Evolutionary conservation across 1,284 basidiomycete genomes (phyloP), one percentile per base, ranked within the genome.

Genomic region (Puccinia novopanici): DNA sequence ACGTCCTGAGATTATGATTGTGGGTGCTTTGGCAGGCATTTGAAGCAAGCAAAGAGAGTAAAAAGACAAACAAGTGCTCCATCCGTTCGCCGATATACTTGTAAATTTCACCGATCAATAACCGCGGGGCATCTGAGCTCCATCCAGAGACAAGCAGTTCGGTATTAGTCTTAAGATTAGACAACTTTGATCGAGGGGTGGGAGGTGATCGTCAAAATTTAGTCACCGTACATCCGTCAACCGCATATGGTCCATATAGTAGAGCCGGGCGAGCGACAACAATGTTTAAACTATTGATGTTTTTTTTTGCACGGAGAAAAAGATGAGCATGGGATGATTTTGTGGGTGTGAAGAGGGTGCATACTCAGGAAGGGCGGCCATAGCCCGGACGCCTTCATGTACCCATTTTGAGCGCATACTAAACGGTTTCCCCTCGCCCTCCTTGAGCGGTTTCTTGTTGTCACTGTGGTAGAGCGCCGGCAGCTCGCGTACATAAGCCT

Each of bases 101-200:
- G 37, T 83, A 83, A n/a, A 83, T 81, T 24, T 81, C 80, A 9
- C 80, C 82, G 27, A 83, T 82, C 30, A 81, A 74, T 48, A 83
- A 37, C 30, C 82, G 77, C 19, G 81, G 82, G 24, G 82, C 79
- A 70, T 81, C 79, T 81, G 42, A 48, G 27, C 63, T 27, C 40
- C 37, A 65, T 22, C 8, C 61, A 61, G 8, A 61, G 24, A 37
- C 34, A 61, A 37, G 22, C 13, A 63, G 19, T 74, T 19, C 40
- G 50, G 13, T 15, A 52, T 37, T 4, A 45, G 50, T 77, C 24
- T 19, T 45, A 45, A 22, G 50, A 9, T 19, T 50, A 34, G 34
- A 68, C 5, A 57, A 6, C 17, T 55, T 24, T 40, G 45, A 65
- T 24, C 12, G 15, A 10, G 24, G 34, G 54, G 34, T 34, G 19